Evolutionary conservation across 2,329 filamentous ascomycete species (phyloP), one percentile per base, ranked within the genome.

Genomic region (Didymosphaeria variabile): DNA sequence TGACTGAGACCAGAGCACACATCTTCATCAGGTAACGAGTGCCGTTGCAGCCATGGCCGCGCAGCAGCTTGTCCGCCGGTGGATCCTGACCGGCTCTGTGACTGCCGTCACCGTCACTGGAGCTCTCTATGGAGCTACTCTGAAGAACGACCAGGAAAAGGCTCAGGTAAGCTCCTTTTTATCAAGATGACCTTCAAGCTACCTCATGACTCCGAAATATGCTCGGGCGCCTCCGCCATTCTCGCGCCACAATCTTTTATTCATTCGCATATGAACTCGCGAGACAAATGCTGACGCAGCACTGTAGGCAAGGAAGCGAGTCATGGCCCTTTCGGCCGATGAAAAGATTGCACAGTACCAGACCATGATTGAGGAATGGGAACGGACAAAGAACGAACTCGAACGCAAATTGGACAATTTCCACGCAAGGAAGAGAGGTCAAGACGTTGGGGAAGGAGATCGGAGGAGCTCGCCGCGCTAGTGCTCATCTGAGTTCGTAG

Each of bases 341-440:
- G 86, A 89, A 56, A 82, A 81, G 67, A 85, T 89, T 26, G 77
- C 80, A n/a, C 79, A 83, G 52, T 80, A 90, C 21, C 82, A 87
- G 65, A 71, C 75, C 50, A 79, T 81, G 55, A 82, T 84, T 47
- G 77, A 80, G n/a, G 80, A 81, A 36, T 74, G 89, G 15, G 71
- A 84, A 2, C 70, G 74, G 7, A 86, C 85, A 70, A 85, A 80
- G 72, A 78, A 79, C 7, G 83, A 83, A 52, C 70, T 90, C 55
- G 84, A 89, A 71, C 81, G 76, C 64, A 89, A 89, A 71, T 83
- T 89, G 56, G 78, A 65, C 6, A 59, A 54, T 15, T 68, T 75
- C 21, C 49, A 59, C 8, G 69, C 72, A 32, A 68, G 65, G 10
- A 55, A 52, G 15, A 34, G 40, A 17, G 62, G 53, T 5, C 12